Base-by-base conservation (phyloP, 1,284 basidiomycete genomes). In the Athelia psychrophila region DNA sequence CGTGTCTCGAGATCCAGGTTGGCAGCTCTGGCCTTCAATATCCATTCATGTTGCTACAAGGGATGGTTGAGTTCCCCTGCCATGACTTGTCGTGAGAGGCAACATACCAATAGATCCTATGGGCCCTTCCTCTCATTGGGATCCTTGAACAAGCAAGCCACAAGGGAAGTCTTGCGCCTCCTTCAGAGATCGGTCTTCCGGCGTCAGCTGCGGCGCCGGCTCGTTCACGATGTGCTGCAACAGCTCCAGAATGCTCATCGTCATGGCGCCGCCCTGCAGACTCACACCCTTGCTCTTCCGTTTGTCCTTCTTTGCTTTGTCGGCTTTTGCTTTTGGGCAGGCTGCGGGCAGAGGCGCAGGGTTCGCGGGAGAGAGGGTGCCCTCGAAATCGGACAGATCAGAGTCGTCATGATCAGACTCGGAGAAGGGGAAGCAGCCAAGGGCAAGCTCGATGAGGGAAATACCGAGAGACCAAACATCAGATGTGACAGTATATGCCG, bases 221-320 rank as follows among this genome's bases (percentile, higher is more conserved):
- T 98, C 95, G 62, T 96, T 95, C 54, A 99, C 96, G 62, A 99
- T 98, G 64, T 98, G 94, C 64, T 99, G 96, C 63, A 99, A 77
- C 33, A 99, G 72, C 71, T 99, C 96, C 45, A 99, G 79, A 64
- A 99, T 99, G 58, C 89, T 93, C 92, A 99, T 96, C 59, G 93
- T 94, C 83, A 91, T 91, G 13, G 88, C 89, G 3, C 91, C 91
- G 33, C 93, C 94, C 64, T 93, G 91, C 56, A 97, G 74, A 58
- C 83, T 88, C 50, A 96, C 93, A 47, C 94, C 93, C 60, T 84
- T 88, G 62, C 84, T 86, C 75, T 89, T 87, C 61, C 78, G 73
- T 64, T 75, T 73, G 57, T 80, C 79, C 62, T 79, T 79, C 58
- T 74, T 74, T 50, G 69, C 40, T 52, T 63, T 66, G 55, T 56